Conservation (phyloP, 371 early-diverging fungal genomes). For the Catenaria anguillulae region DNA sequence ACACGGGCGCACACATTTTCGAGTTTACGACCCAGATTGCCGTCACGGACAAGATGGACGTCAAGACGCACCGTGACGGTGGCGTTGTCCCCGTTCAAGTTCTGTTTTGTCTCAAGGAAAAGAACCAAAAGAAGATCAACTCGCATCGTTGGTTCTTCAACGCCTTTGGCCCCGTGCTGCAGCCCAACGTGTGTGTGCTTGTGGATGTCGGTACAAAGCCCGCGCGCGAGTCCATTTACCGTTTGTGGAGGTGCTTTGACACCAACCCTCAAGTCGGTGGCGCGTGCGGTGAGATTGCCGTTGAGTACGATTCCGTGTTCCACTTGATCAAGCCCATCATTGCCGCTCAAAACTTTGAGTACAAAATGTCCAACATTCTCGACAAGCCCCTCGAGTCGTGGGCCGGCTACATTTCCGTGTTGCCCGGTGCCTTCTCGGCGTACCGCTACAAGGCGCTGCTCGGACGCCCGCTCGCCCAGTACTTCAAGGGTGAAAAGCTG, state of each 20-base stretch:
- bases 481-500: constrained; percentile 85
- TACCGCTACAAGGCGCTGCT: constrained; percentile 79
- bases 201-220: constrained; percentile 90
- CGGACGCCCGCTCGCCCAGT: constrained; percentile 68
- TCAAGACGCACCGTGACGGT: constrained; percentile 26
- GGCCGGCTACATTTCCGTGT: constrained; percentile 92
- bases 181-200: constrained; percentile 70
- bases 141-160: constrained; percentile 96
- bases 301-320: constrained; percentile 41
- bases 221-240: constrained; percentile 62
- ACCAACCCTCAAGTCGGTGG: constrained; percentile 41
- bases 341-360: constrained; percentile 84
- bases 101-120: constrained; percentile 68
- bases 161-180: constrained; percentile 67
- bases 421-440: constrained; percentile 94
- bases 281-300: constrained; percentile 91
- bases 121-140: constrained; percentile 58
- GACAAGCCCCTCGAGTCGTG: constrained; percentile 92
- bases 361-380: constrained; percentile 73
- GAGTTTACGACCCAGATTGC: constrained; percentile 81
- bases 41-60: constrained; percentile 45
- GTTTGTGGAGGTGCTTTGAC: constrained; percentile 13
- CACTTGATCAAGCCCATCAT: constrained; percentile 33
- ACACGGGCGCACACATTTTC: constrained; percentile 59
- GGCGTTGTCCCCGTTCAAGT: constrained; percentile 78